phyloP scores from a whole-genome alignment of 805 yeast species.

The Kodamaea kaohsiungensis region DNA sequence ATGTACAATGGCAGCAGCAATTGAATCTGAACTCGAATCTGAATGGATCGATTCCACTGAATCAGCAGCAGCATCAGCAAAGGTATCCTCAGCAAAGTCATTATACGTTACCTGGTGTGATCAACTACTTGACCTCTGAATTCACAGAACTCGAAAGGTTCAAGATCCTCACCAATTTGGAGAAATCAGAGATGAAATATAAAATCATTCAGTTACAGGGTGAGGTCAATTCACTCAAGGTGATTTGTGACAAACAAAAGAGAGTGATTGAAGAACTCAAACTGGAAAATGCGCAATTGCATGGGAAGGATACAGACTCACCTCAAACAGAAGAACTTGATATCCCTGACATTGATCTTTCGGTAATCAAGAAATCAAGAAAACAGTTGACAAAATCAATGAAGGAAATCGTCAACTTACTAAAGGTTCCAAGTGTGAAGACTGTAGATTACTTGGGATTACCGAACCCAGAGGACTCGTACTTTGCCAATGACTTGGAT shows the following conservation, averaged over 20 bases:
- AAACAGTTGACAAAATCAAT: constrained; percentile 35
- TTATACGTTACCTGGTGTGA: constrained; percentile 58
- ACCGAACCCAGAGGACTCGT: constrained; percentile 19
- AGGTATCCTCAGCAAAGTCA: constrained; percentile 20
- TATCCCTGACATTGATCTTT: constrained; percentile 37
- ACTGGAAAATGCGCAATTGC: constrained; percentile 10
- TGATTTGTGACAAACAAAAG: constrained; percentile 43
- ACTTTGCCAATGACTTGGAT: constrained; percentile 17
- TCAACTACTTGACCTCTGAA: constrained; percentile 59
- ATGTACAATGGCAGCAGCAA: constrained; percentile 11
- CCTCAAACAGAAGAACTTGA: constrained; percentile 4
- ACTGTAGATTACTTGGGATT: constrained; percentile 20
- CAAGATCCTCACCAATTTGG: constrained; percentile 54
- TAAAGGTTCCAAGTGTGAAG: constrained; percentile 29
- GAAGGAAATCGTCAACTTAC: constrained; percentile 35
- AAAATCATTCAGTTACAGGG: constrained; percentile 53
- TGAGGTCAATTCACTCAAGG: constrained; percentile 47
- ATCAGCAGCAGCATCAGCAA: constrained; percentile 10
- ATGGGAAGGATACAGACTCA: background rate
- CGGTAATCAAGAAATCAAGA: constrained; percentile 32
- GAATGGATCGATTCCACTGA: background rate
- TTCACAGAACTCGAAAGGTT: constrained; percentile 45
- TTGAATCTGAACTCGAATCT: constrained; percentile 8
- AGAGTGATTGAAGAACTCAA: constrained; percentile 41
- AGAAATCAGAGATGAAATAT: constrained; percentile 52